These are phyloP conservation scores for Thielaviopsis euricoi DNA, from an alignment of 2,329 filamentous ascomycete genomes.

Conservation along the genomic window DNA sequence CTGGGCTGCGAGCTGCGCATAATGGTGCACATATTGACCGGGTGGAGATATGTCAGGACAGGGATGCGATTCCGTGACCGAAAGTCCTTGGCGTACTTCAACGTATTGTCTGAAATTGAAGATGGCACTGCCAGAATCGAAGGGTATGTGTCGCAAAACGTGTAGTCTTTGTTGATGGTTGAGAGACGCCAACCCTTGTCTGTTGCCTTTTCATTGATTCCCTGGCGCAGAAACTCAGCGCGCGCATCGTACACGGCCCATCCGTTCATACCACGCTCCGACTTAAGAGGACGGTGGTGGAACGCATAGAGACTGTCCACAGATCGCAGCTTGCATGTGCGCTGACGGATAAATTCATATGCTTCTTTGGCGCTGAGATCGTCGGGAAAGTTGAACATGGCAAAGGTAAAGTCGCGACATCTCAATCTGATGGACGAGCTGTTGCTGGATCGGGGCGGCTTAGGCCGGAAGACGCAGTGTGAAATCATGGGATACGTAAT, in stretches of 20 bases:
- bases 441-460: conserved; percentile 50
- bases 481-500: conserved; percentile 88
- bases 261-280: conserved; percentile 59
- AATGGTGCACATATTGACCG: conserved; percentile 91
- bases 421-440: conserved; percentile 72
- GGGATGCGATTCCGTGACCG: conserved; percentile 81
- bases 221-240: conserved; percentile 74
- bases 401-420: conserved; percentile 84
- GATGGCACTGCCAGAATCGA: conserved; percentile 69
- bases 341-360: conserved; percentile 68
- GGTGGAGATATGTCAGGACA: conserved; percentile 83
- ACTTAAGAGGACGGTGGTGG: conserved; percentile 56
- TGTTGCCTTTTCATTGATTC: conserved; percentile 64
- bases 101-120: conserved; percentile 86
- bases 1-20: conserved; percentile 87
- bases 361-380: conserved; percentile 63
- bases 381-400: conserved; percentile 73
- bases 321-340: conserved; percentile 66
- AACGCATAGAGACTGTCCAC: conserved; percentile 90
- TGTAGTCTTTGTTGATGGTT: conserved; percentile 76
- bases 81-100: conserved; percentile 84
- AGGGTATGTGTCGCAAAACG: conserved; percentile 86
- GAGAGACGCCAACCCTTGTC: conserved; percentile 80
- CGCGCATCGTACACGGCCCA: conserved; percentile 76
- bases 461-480: conserved; percentile 61